Base-by-base conservation (phyloP, 768 basidiomycete species). In the Amanita phalloides region DNA sequence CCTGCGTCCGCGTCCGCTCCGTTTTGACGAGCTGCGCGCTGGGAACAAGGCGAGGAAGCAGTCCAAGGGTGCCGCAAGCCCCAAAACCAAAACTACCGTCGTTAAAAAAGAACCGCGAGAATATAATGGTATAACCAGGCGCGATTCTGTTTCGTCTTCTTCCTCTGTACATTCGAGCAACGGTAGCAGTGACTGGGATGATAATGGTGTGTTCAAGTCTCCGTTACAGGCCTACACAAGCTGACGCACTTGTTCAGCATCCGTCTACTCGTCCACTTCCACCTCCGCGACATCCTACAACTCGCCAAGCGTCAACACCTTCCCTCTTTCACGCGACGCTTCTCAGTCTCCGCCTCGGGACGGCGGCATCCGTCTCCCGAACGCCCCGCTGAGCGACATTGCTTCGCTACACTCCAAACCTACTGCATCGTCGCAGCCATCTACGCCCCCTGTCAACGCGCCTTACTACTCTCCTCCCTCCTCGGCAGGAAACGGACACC, bases 11-110 rank as follows among this genome's bases (percentile, higher is more conserved):
- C 76, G 90, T 10, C 90, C 90, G 6, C 73, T 90, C 14, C 83
- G 89, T 49, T 91, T 92, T 56, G 90, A 91, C 64, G 90, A 91
- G 66, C 77, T 92, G 38, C 81, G 89, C 4, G 84, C 87, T 0
- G 88, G 89, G n/a, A 84, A 83, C 67, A 90, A 90, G 68, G 80
- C 85, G 10, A 76, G 89, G 54, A 89, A 81, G 67, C 71, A 73
- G 48, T 65, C 60, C 25, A 73, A 62, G 54, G 68, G 59, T 52
- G 60, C 62, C 6, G 54, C 63, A 41, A 74, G 67, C 55, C 69
- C 72, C 0, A 73, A 72, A 68, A 45, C 59, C 60, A 49, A 68
- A 68, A 53, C 61, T 32, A 53, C 62, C 57, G 55, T 65, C 43
- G 69, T 86, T 55, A 88, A 87, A 74, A 81, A 79, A 66, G 84